Conservation (phyloP, 1,139 yeast genomes). For the Yamadazyma trypodendri region DNA sequence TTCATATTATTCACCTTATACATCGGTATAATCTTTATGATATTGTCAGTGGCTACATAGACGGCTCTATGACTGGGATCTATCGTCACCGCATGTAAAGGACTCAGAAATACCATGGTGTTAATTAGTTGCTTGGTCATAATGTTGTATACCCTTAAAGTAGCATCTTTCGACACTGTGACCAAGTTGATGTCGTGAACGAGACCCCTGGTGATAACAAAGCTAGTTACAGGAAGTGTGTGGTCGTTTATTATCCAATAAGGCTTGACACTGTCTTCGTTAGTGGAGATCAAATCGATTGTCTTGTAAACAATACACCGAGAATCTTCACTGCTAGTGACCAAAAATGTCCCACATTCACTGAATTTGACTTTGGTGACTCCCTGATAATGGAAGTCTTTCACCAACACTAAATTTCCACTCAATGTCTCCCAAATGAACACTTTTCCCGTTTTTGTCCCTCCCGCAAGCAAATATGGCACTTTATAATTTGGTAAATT, state of each 20-base stretch:
- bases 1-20: constrained; percentile 44
- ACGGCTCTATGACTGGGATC: constrained; percentile 82
- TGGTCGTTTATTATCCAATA: constrained; percentile 66
- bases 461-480: constrained; percentile 74
- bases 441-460: constrained; percentile 68
- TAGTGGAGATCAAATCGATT: constrained; percentile 51
- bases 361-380: constrained; percentile 61
- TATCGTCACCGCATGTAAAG: constrained; percentile 58
- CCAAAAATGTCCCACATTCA: constrained; percentile 63
- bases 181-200: constrained; percentile 62
- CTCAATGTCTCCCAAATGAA: constrained; percentile 86
- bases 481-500: constrained; percentile 37
- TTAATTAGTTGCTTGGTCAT: constrained; percentile 48
- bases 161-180: constrained; percentile 73
- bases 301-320: constrained; percentile 76
- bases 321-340: constrained; percentile 81
- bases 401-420: constrained; percentile 69
- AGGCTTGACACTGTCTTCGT: constrained; percentile 34
- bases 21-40: constrained; percentile 55
- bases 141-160: constrained; percentile 66
- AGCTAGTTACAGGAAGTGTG: constrained; percentile 69
- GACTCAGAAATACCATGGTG: constrained; percentile 65
- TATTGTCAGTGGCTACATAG: constrained; percentile 71
- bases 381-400: constrained; percentile 83
- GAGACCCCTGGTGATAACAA: constrained; percentile 51